Evolutionary conservation across 805 yeast genomes (phyloP).

Genomic region (Lipomyces orientalis): DNA sequence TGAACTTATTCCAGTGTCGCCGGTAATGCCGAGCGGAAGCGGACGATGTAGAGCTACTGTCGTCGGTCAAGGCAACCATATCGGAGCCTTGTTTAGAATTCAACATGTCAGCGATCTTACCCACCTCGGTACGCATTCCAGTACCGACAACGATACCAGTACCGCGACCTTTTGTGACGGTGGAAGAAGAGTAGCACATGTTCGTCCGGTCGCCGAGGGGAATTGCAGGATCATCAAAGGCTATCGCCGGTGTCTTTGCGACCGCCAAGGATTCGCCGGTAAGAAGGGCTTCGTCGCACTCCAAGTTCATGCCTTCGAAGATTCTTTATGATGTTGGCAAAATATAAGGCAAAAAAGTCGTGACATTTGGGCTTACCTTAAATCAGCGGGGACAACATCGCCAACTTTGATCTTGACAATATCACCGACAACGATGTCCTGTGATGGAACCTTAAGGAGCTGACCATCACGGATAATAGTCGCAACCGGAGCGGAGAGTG

Average conservation of each 20-base stretch:
- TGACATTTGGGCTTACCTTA: conserved; percentile 42
- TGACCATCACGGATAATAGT: conserved; percentile 66
- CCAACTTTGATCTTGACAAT: conserved; percentile 67
- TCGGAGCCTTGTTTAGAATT: conserved; percentile 14
- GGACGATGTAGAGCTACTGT: conserved; percentile 9
- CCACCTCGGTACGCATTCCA: conserved; percentile 74
- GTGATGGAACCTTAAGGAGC: conserved; percentile 62
- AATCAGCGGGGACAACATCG: conserved; percentile 79
- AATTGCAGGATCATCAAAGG: conserved; percentile 48
- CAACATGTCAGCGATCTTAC: conserved; percentile 61
- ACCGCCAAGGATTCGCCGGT: conserved; percentile 73
- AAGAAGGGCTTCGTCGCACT: conserved; percentile 70
- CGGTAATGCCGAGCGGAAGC: conserved; percentile 1
- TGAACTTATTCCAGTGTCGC: not conserved
- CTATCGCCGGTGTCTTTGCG: conserved; percentile 54
- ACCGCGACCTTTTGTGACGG: conserved; percentile 79
- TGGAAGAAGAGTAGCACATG: conserved; percentile 71
- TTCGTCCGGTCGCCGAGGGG: conserved; percentile 78
- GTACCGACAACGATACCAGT: conserved; percentile 69
- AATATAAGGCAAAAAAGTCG: not conserved
- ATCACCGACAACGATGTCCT: conserved; percentile 76
- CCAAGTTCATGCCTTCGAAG: conserved; percentile 63
- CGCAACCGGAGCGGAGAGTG: conserved; percentile 74
- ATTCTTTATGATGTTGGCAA: conserved; percentile 47
- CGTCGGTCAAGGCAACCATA: not conserved